phyloP scores from a whole-genome alignment of 1,139 yeast genomes.

The Sugiyamaella pinicola region DNA sequence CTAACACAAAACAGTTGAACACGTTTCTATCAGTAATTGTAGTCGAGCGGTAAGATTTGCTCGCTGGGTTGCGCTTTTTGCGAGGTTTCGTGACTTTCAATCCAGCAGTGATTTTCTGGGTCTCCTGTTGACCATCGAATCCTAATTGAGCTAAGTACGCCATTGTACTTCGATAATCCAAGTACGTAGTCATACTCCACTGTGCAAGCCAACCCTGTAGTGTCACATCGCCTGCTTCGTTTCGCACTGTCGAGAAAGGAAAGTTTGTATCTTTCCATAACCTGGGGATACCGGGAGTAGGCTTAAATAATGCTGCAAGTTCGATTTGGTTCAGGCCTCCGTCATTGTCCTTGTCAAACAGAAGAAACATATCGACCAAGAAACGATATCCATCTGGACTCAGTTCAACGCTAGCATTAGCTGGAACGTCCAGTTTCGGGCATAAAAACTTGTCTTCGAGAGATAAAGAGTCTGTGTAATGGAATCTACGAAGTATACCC shows the following conservation, averaged over 20 bases:
- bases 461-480: constrained; percentile 88
- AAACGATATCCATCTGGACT: constrained; percentile 94
- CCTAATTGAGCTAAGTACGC: constrained; percentile 90
- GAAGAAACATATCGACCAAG: constrained; percentile 81
- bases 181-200: constrained; percentile 93
- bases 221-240: constrained; percentile 86
- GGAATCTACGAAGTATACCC: constrained; percentile 86
- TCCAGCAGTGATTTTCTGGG: constrained; percentile 55
- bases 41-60: constrained; percentile 62
- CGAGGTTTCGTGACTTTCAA: constrained; percentile 82
- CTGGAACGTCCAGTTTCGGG: constrained; percentile 77
- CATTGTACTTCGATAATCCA: constrained; percentile 79
- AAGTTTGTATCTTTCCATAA: constrained; percentile 85
- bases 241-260: constrained; percentile 84
- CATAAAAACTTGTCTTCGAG: constrained; percentile 73
- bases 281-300: constrained; percentile 90
- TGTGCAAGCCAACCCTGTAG: constrained; percentile 98
- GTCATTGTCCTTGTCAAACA: constrained; percentile 91
- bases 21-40: constrained; percentile 82
- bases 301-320: constrained; percentile 65
- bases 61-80: constrained; percentile 52
- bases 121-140: constrained; percentile 53
- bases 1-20: constrained; percentile 84
- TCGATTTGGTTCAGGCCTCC: constrained; percentile 86
- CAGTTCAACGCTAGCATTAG: constrained; percentile 79